These are phyloP conservation scores for Babesia bovis DNA, from an alignment of 169 alveolate species.

Conservation along the genomic window DNA sequence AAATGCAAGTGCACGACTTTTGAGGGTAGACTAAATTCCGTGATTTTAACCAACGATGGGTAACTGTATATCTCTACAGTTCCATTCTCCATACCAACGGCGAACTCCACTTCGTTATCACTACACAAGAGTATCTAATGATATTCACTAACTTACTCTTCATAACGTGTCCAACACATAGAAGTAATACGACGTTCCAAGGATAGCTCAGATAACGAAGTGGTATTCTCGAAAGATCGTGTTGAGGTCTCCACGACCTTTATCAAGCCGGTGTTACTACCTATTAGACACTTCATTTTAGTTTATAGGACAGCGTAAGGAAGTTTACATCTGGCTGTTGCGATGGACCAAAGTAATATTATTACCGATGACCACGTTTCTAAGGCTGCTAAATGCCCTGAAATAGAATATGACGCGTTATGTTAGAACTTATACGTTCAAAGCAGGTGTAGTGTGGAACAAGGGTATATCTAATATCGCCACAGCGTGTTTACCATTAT, in stretches of 20 bases:
- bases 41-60: conserved; percentile 31
- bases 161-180: conserved; percentile 61
- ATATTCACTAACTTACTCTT: no score
- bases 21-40: conserved; percentile 35
- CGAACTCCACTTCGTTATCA: conserved; percentile 32
- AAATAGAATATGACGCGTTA: no score
- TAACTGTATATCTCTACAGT: conserved; percentile 27
- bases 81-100: conserved; percentile 53
- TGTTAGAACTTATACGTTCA: no score
- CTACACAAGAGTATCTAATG: no score
- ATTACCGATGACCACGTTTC: not conserved
- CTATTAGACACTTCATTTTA: conserved; percentile 56
- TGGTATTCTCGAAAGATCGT: conserved; percentile 27
- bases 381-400: not conserved
- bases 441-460: no score
- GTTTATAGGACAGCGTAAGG: no score
- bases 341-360: not conserved
- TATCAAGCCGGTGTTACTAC: conserved; percentile 61
- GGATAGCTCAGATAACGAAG: conserved; percentile 28
- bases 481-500: no score
- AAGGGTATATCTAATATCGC: no score
- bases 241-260: conserved; percentile 55
- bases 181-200: conserved; percentile 38
- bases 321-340: not conserved
- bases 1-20: conserved; percentile 28